A percentile compares a stretch with the other conserved stretches of the same genome.
phyloP scores from a whole-genome alignment of 2,329 filamentous ascomycete species.

The Talaromyces sp. region DNA sequence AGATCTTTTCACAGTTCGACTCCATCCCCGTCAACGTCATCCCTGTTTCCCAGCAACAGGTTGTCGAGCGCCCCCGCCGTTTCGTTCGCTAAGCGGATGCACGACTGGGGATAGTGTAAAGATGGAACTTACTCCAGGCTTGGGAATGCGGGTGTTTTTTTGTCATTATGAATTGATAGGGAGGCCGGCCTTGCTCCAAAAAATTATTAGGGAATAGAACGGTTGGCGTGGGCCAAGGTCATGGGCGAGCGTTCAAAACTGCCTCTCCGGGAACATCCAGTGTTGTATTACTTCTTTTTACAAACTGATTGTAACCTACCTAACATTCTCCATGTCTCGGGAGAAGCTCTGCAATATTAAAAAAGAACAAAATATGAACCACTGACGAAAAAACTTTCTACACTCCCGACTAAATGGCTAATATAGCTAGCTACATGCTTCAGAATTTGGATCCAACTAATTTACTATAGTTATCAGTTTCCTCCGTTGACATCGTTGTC shows the following conservation, averaged over 20 bases:
- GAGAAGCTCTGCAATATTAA: not conserved
- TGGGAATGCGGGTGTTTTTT: not conserved
- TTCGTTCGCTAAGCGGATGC: conserved; percentile 42
- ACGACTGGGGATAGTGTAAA: not conserved
- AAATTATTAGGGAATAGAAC: not conserved
- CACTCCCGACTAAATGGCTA: not conserved
- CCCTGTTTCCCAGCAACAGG: conserved; percentile 81
- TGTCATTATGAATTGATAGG: not conserved
- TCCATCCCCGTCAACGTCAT: conserved; percentile 94
- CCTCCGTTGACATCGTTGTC: conserved; percentile 14
- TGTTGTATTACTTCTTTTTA: not conserved
- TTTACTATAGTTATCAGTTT: not conserved
- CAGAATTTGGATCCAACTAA: not conserved
- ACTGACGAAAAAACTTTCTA: not conserved
- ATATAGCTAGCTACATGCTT: not conserved
- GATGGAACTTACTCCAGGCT: not conserved
- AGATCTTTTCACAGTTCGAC: conserved; percentile 66
- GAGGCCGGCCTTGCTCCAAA: not conserved
- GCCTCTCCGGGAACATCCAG: not conserved
- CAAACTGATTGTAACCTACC: not conserved
- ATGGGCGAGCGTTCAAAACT: not conserved
- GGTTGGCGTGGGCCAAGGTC: not conserved
- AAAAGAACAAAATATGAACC: not conserved
- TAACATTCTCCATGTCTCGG: not conserved
- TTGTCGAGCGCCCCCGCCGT: conserved; percentile 72